Evolutionary conservation across 2,329 filamentous ascomycete genomes (phyloP), one percentile per base, ranked within the genome.

Genomic region (Teratosphaeria viscida): DNA sequence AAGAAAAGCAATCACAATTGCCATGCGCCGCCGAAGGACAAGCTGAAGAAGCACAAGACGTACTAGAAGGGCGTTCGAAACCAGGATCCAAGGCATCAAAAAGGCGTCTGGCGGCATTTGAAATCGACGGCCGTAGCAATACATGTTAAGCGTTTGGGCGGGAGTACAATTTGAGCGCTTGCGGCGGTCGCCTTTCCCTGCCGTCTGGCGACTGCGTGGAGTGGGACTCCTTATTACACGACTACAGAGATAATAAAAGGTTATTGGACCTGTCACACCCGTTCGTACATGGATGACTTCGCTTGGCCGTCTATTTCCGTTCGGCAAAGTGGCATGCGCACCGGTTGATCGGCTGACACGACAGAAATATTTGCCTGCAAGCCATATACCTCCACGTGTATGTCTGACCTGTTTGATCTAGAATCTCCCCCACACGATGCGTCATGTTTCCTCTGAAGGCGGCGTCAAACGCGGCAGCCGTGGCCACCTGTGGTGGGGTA

Each of bases 1-100:
- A 76, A 76, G 68, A 77, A 76, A 62, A 49, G 43, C 19, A 49
- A 49, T 49, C 43, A 49, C 10, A 49, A 49, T 19, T 49, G 43
- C 43, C 43, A 49, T 49, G 19, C n/a, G 43, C 43, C 43, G 43
- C 43, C 43, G n/a, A 49, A 49, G n/a, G 43, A 49, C 43, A 49
- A 49, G 43, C 43, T 49, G 43, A 49, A 49, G 43, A 49, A 49
- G 43, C 43, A 49, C 26, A 49, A 49, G 43, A 49, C 43, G 43
- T 49, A 49, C 43, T 49, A 49, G 43, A 49, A 11, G 43, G 16
- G 43, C 43, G 43, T 49, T 49, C 43, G 43, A 23, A 49, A 19
- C 16, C 43, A 23, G n/a, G 19, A 49, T 49, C 43, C 8, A 19
- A 49, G 43, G 43, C 43, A 49, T 49, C 43, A 23, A 23, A 49